phyloP scores from a whole-genome alignment of 257 asterid species.

The Forsythia viridissima region DNA sequence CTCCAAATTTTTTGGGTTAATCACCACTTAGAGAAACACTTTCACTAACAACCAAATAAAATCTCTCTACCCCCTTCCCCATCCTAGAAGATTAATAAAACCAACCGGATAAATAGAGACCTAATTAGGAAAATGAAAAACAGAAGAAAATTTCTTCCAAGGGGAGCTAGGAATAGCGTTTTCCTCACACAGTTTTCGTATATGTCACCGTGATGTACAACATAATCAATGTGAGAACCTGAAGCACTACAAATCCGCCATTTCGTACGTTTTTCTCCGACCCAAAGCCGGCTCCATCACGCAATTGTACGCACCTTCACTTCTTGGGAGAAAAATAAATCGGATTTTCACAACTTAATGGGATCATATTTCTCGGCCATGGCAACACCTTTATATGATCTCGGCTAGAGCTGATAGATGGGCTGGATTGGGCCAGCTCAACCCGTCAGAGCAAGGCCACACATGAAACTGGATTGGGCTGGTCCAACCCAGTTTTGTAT shows the following conservation, averaged over 20 bases:
- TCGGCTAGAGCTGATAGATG: no score
- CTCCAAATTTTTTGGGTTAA: no score
- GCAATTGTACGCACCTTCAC: neutral
- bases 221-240: neutral
- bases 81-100: neutral
- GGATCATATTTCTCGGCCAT: slow-evolving; percentile 88
- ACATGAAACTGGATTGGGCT: no score
- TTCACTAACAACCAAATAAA: no score
- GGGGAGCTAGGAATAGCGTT: neutral
- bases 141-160: neutral
- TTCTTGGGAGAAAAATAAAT: slow-evolving; percentile 18
- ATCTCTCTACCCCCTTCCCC: neutral
- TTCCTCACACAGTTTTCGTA: neutral
- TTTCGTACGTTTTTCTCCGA: neutral
- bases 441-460: no score
- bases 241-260: neutral
- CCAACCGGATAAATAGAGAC: neutral
- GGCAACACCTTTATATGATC: slow-evolving; percentile 87
- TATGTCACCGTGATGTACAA: neutral
- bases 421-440: no score
- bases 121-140: neutral
- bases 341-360: slow-evolving; percentile 49
- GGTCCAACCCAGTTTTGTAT: no score
- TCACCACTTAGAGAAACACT: no score
- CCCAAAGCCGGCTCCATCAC: neutral